phyloP scores from a whole-genome alignment of 805 yeast species.

The Diddensiella caesifluorescens region DNA sequence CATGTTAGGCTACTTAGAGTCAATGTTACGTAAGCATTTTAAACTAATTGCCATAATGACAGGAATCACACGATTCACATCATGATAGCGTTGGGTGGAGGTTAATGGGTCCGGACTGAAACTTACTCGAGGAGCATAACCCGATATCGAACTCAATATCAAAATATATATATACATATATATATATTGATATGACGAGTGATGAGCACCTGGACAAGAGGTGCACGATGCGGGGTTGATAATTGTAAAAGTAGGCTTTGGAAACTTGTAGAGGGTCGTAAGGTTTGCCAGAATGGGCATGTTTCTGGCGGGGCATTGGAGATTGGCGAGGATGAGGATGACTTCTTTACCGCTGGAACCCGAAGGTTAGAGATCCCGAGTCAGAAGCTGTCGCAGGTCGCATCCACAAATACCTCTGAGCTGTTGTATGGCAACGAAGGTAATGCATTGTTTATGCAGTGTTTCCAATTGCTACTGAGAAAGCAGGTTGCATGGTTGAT shows the following conservation, averaged over 20 bases:
- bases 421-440: conserved; percentile 48
- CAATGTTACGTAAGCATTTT: no score
- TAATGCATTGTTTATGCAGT: conserved; percentile 38
- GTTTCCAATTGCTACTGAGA: conserved; percentile 48
- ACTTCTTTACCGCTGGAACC: conserved; percentile 34
- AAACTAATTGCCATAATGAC: no score
- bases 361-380: conserved; percentile 8
- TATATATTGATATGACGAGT: no score
- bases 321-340: conserved; percentile 78
- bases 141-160: no score
- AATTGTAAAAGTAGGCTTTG: conserved; percentile 81
- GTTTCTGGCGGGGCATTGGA: conserved; percentile 76
- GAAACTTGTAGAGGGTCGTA: conserved; percentile 66
- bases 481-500: conserved; percentile 43
- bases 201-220: conserved; percentile 47
- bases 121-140: no score
- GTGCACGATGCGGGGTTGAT: conserved; percentile 82
- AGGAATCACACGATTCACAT: no score
- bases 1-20: no score
- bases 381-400: conserved; percentile 3
- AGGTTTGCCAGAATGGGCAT: conserved; percentile 88
- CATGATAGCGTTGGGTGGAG: no score
- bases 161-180: no score
- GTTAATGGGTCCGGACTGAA: no score
- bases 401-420: conserved; percentile 11